These are phyloP conservation scores for Colletotrichum lupini DNA, from an alignment of 2,329 filamentous ascomycete species.

Conservation along the genomic window DNA sequence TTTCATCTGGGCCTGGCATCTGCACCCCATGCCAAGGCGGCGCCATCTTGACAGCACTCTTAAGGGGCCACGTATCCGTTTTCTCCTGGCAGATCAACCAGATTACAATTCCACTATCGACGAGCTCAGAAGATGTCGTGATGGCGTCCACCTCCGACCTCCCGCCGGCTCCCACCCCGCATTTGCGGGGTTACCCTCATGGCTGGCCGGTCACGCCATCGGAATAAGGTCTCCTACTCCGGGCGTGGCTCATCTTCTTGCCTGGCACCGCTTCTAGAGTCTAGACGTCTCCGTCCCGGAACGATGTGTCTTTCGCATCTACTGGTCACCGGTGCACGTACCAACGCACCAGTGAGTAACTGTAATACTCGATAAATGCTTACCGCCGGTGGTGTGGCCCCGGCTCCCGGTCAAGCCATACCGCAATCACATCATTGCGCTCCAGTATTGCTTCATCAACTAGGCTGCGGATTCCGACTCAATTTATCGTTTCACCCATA, in stretches of 20 bases:
- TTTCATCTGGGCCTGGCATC: background rate
- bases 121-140: constrained; percentile 18
- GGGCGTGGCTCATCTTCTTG: background rate
- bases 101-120: constrained; percentile 17
- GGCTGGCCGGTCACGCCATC: constrained; percentile 33
- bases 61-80: background rate
- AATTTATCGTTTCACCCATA: constrained; percentile 16
- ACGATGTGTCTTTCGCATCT: background rate
- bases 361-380: background rate
- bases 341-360: background rate
- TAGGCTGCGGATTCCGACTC: constrained; percentile 14
- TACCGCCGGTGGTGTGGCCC: constrained; percentile 25
- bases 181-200: constrained; percentile 24
- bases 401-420: constrained; percentile 26
- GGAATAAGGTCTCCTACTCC: constrained; percentile 7
- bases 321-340: constrained; percentile 9
- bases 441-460: constrained; percentile 36
- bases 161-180: constrained; percentile 30
- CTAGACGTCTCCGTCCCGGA: background rate
- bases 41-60: background rate
- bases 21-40: background rate
- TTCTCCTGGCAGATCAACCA: background rate
- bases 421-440: constrained; percentile 35
- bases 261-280: background rate
- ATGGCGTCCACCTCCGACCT: constrained; percentile 20